These are phyloP conservation scores for Sugiyamaella castrensis DNA, from an alignment of 1,139 yeast genomes.

Conservation along the genomic window DNA sequence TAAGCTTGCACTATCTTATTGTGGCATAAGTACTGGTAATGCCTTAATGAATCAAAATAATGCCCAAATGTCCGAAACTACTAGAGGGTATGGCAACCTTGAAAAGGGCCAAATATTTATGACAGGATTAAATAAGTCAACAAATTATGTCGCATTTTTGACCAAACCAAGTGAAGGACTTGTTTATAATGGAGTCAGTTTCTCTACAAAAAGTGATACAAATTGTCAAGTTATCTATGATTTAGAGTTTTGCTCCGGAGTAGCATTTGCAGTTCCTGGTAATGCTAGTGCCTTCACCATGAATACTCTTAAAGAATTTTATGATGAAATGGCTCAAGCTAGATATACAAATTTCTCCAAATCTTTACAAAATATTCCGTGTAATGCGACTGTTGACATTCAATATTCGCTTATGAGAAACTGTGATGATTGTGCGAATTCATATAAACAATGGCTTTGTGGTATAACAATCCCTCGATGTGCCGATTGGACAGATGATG, in stretches of 20 bases:
- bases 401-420: conserved; percentile 68
- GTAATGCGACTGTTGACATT: conserved; percentile 70
- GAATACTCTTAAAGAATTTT: conserved; percentile 43
- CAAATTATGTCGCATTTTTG: conserved; percentile 64
- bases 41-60: conserved; percentile 39
- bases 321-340: conserved; percentile 60
- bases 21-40: conserved; percentile 56
- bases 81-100: conserved; percentile 51
- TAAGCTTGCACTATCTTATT: conserved; percentile 57
- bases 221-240: conserved; percentile 74
- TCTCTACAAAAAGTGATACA: conserved; percentile 52
- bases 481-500: conserved; percentile 47
- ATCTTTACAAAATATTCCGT: conserved; percentile 72
- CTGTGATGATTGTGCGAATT: conserved; percentile 67
- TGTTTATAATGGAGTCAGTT: conserved; percentile 56
- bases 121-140: conserved; percentile 56
- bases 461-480: conserved; percentile 90
- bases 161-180: conserved; percentile 67
- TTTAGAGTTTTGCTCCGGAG: conserved; percentile 71
- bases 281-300: conserved; percentile 37
- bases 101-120: conserved; percentile 54
- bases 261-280: conserved; percentile 87
- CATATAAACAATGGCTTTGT: conserved; percentile 89
- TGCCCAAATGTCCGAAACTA: conserved; percentile 45
- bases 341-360: conserved; percentile 65